Percentiles rank a stretch among this genome's conserved stretches.
These are phyloP conservation scores for Prillingera fragicola DNA, from an alignment of 1,284 basidiomycete genomes.

Conservation along the genomic window DNA sequence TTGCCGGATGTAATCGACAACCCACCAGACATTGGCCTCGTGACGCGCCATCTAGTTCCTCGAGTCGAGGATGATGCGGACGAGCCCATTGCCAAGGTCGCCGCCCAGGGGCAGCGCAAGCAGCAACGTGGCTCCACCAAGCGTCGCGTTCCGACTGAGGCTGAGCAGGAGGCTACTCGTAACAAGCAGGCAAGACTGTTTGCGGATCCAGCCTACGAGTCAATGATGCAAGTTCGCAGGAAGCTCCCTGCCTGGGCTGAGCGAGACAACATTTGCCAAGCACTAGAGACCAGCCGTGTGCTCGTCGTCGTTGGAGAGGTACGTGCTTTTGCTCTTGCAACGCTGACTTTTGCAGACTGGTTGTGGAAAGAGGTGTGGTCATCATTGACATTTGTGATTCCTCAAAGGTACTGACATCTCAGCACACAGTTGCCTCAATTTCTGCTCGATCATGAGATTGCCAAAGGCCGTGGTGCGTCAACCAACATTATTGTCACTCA, in stretches of 20 bases:
- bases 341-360: too few species aligned
- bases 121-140: slow-evolving; percentile 2
- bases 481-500: slow-evolving; percentile 84
- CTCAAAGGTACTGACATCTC: neutral
- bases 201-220: slow-evolving; percentile 54
- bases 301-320: slow-evolving; percentile 81
- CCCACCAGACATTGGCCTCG: slow-evolving; percentile 64
- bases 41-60: slow-evolving; percentile 62
- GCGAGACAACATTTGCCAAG: slow-evolving; percentile 59
- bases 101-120: slow-evolving; percentile 2
- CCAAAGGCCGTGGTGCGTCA: slow-evolving; percentile 57
- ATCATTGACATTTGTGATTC: neutral
- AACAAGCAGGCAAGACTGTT: slow-evolving; percentile 50
- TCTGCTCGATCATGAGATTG: slow-evolving; percentile 73
- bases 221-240: slow-evolving; percentile 57
- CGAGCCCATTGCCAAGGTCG: slow-evolving; percentile 5
- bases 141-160: slow-evolving; percentile 52
- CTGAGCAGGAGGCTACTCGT: slow-evolving; percentile 58
- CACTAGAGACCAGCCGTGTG: slow-evolving; percentile 61
- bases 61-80: slow-evolving; percentile 28
- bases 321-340: slow-evolving; percentile 50
- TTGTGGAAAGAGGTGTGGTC: slow-evolving; percentile 71
- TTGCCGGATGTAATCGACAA: slow-evolving; percentile 62
- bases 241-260: slow-evolving; percentile 71
- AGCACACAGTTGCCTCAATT: slow-evolving; percentile 71